Conservation (phyloP, 2,329 filamentous ascomycete species). For the Cladosporium sp. region DNA sequence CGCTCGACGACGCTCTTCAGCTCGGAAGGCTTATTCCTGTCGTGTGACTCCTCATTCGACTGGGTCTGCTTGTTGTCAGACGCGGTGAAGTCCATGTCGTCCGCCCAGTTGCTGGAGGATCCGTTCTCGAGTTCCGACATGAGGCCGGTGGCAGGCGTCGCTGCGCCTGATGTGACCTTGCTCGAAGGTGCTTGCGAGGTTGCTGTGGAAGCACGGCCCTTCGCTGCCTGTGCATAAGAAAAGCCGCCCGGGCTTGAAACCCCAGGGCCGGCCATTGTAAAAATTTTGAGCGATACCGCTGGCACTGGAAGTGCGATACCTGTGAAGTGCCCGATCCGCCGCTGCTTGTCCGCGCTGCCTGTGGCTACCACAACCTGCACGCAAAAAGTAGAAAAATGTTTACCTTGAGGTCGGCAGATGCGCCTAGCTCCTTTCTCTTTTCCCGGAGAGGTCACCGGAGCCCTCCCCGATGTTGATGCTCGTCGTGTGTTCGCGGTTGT, state of each 20-base stretch:
- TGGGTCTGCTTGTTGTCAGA: slow-evolving; percentile 31
- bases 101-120: slow-evolving; percentile 39
- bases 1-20: slow-evolving; percentile 26
- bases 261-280: slow-evolving; percentile 10
- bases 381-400: background rate
- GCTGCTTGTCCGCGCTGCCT: background rate
- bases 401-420: background rate
- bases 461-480: background rate
- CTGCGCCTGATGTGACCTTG: slow-evolving; percentile 40
- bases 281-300: background rate
- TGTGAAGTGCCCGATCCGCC: background rate
- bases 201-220: slow-evolving; percentile 57
- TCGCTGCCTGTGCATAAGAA: slow-evolving; percentile 93
- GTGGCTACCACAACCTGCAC: background rate
- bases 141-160: slow-evolving; percentile 37
- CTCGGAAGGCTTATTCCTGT: slow-evolving; percentile 23
- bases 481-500: background rate
- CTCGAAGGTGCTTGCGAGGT: slow-evolving; percentile 39
- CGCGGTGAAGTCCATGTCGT: slow-evolving; percentile 41
- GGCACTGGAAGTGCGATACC: background rate
- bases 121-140: slow-evolving; percentile 24
- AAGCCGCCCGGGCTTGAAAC: slow-evolving; percentile 45
- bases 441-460: slow-evolving; percentile 1
- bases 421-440: slow-evolving; percentile 5
- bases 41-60: slow-evolving; percentile 18